A percentile compares a stretch with the other conserved stretches of the same genome.
Evolutionary conservation across 805 yeast species (phyloP).

Genomic region (Komagataella ulmi): DNA sequence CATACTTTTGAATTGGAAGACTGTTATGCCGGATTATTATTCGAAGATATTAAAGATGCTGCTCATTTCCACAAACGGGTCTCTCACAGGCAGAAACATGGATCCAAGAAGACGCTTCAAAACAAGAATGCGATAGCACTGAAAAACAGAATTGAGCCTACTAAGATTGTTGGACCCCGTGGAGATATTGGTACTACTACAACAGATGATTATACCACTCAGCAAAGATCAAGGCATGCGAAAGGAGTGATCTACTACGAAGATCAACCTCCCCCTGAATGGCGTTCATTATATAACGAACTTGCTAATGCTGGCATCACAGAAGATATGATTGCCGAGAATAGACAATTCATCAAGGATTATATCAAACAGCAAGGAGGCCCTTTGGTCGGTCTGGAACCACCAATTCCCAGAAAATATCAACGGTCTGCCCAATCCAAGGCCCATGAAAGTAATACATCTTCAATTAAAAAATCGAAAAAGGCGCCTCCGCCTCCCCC

Average conservation of each 20-base stretch:
- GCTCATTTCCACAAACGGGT: conserved; percentile 74
- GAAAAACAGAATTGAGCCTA: conserved; percentile 30
- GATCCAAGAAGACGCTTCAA: conserved; percentile 70
- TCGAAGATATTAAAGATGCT: conserved; percentile 85
- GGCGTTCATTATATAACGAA: conserved; percentile 65
- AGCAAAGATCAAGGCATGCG: conserved; percentile 41
- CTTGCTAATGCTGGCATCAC: conserved; percentile 68
- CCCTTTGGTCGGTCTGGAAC: conserved; percentile 71
- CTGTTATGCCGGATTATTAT: conserved; percentile 73
- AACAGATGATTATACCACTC: conserved; percentile 26
- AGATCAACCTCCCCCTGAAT: conserved; percentile 71
- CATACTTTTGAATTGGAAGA: conserved; percentile 92
- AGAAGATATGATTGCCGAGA: conserved; percentile 83
- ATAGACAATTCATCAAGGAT: conserved; percentile 69
- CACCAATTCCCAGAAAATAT: conserved; percentile 60
- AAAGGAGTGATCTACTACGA: conserved; percentile 61
- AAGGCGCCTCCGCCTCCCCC: conserved; percentile 25
- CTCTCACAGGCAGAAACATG: conserved; percentile 63
- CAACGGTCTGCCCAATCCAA: conserved; percentile 7
- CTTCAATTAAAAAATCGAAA: conserved; percentile 10
- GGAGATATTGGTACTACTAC: conserved; percentile 29
- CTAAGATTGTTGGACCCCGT: conserved; percentile 42
- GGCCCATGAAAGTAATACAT: conserved; percentile 8
- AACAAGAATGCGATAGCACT: conserved; percentile 84
- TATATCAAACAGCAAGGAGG: conserved; percentile 67